Conservation (phyloP, 2,329 filamentous ascomycete species). For the Periconia sp. region DNA sequence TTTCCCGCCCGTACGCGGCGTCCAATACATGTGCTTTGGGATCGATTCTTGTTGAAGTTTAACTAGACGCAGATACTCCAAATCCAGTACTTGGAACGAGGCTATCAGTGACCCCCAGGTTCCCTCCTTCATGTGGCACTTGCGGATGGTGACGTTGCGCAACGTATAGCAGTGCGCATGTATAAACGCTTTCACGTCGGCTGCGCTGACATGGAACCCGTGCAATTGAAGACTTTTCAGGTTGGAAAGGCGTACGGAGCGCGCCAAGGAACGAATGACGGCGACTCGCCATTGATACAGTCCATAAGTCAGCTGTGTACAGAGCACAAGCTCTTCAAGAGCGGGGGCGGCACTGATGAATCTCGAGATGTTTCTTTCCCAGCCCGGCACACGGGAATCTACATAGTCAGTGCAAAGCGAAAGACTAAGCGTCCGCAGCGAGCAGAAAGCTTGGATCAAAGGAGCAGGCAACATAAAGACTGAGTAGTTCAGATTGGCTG, state of each 20-base stretch:
- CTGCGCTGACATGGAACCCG: slow-evolving; percentile 16
- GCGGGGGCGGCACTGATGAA: slow-evolving; percentile 21
- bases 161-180: slow-evolving; percentile 17
- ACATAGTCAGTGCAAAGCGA: slow-evolving; percentile 18
- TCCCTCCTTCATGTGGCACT: slow-evolving; percentile 15
- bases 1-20: not conserved
- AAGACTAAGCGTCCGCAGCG: slow-evolving; percentile 19
- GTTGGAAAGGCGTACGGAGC: slow-evolving; percentile 9
- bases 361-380: slow-evolving; percentile 21
- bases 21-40: not conserved
- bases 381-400: slow-evolving; percentile 17
- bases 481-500: slow-evolving; percentile 15
- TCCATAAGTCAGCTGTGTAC: slow-evolving; percentile 10
- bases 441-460: slow-evolving; percentile 13
- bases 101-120: slow-evolving; percentile 17
- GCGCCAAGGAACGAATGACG: slow-evolving; percentile 18
- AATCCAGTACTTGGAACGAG: slow-evolving; percentile 4
- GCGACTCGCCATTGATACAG: slow-evolving; percentile 16
- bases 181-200: slow-evolving; percentile 17
- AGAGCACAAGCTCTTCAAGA: slow-evolving; percentile 19
- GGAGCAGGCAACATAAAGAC: slow-evolving; percentile 15
- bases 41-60: slow-evolving; percentile 1
- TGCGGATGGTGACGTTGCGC: slow-evolving; percentile 11
- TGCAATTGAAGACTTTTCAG: slow-evolving; percentile 19
- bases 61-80: slow-evolving; percentile 7